A percentile compares a stretch with the other conserved stretches of the same genome.
Conservation (phyloP, 2,329 filamentous ascomycete genomes). For the Aspergillus sp. region DNA sequence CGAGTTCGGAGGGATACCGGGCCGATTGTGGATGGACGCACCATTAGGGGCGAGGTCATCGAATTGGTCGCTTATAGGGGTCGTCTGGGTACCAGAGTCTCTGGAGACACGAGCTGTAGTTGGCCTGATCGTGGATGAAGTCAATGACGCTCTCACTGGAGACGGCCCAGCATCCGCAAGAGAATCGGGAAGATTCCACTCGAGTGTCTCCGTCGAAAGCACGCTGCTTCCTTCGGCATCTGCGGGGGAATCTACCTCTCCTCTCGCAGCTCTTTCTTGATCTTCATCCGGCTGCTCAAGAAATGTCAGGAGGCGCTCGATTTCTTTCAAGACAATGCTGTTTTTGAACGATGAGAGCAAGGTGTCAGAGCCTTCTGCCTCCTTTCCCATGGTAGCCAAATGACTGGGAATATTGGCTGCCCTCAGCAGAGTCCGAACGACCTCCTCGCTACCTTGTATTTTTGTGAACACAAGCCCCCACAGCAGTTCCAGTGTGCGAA, state of each 20-base stretch:
- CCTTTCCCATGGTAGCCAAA: conserved; percentile 39
- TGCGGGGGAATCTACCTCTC: conserved; percentile 28
- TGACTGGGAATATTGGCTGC: conserved; percentile 41
- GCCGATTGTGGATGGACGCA: not conserved
- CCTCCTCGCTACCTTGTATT: conserved; percentile 59
- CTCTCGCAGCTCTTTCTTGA: conserved; percentile 27
- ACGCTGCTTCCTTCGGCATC: conserved; percentile 32
- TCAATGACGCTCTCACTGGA: conserved; percentile 24
- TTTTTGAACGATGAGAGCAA: conserved; percentile 64
- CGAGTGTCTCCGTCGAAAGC: conserved; percentile 31
- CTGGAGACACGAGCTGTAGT: conserved; percentile 17
- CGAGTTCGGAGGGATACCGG: not conserved
- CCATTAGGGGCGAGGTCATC: conserved; percentile 4
- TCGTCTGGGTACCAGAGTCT: conserved; percentile 30
- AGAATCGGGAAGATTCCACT: conserved; percentile 35
- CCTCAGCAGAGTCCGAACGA: conserved; percentile 56
- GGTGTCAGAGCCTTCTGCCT: conserved; percentile 52
- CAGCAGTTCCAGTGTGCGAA: conserved; percentile 69
- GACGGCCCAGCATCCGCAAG: conserved; percentile 23
- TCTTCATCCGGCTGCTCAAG: conserved; percentile 40
- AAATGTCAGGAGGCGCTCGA: conserved; percentile 60
- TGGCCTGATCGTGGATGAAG: conserved; percentile 13
- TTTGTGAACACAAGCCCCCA: conserved; percentile 66
- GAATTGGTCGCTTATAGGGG: not conserved
- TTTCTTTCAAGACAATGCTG: conserved; percentile 61